phyloP scores from a whole-genome alignment of 495 filamentous ascomycete genomes.

The Aspergillus bertholletiae region DNA sequence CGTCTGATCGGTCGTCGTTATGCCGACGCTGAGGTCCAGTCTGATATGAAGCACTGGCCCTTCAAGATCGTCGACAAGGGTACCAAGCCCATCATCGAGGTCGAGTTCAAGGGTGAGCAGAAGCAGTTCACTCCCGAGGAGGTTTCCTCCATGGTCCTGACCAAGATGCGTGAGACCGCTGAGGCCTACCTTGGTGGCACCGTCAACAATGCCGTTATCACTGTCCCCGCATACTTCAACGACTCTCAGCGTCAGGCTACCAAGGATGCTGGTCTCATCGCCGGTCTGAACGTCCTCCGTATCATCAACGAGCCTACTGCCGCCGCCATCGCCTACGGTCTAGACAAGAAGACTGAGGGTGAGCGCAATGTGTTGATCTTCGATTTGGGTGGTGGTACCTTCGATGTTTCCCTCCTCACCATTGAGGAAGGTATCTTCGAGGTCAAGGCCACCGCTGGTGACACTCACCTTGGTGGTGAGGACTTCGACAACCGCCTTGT shows the following conservation, averaged over 20 bases:
- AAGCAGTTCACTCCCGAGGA: conserved; percentile 98
- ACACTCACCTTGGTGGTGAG: conserved; percentile 98
- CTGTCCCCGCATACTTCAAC: conserved; percentile 99
- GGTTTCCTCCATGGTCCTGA: conserved; percentile 93
- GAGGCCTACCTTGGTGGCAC: conserved; percentile 95
- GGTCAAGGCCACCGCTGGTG: conserved; percentile 97
- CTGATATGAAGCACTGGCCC: conserved; percentile 96
- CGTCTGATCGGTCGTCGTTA: conserved; percentile 95
- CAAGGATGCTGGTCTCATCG: conserved; percentile 97
- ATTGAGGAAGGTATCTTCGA: conserved; percentile 99
- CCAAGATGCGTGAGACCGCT: conserved; percentile 97
- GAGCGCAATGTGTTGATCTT: conserved; percentile 99
- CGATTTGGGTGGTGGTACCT: conserved; percentile 99
- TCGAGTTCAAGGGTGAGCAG: conserved; percentile 90
- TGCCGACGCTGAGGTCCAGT: conserved; percentile 93
- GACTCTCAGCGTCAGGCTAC: conserved; percentile 99
- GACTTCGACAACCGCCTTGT: conserved; percentile 98
- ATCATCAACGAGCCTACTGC: conserved; percentile 99
- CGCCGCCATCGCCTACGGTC: conserved; percentile 88
- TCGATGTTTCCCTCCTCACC: conserved; percentile 98
- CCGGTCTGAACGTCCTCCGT: conserved; percentile 96
- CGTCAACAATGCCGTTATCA: conserved; percentile 97
- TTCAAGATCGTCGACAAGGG: conserved; percentile 94
- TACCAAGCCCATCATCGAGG: conserved; percentile 87
- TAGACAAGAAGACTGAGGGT: conserved; percentile 94